Evolutionary conservation across 1,284 basidiomycete species (phyloP).

Genomic region (Cutaneotrichosporon curvatum): DNA sequence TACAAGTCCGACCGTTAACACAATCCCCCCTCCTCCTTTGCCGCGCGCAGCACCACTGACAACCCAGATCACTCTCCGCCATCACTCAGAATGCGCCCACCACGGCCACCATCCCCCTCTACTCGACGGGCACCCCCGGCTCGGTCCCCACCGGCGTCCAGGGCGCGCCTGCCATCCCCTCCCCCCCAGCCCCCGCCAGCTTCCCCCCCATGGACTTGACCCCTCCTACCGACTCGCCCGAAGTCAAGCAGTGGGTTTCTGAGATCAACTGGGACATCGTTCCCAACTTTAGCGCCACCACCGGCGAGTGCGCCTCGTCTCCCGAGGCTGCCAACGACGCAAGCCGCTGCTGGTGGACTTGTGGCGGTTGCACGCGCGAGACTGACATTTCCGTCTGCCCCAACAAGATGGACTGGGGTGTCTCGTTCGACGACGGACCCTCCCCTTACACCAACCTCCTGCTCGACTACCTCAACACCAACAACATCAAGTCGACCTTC

Average conservation of each 20-base stretch:
- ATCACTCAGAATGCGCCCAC: conserved; percentile 64
- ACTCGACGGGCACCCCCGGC: conserved; percentile 39
- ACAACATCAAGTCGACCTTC: conserved; percentile 52
- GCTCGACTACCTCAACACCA: conserved; percentile 50
- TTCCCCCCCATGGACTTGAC: conserved; percentile 65
- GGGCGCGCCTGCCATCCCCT: conserved; percentile 45
- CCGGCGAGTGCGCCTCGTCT: conserved; percentile 55
- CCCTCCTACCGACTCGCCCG: conserved; percentile 60
- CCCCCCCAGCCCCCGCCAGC: conserved; percentile 23
- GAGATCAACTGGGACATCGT: conserved; percentile 45
- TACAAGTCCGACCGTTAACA: no score
- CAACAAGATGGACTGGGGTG: conserved; percentile 51
- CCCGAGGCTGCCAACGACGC: conserved; percentile 53
- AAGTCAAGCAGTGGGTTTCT: conserved; percentile 66
- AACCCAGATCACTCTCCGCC: conserved; percentile 49
- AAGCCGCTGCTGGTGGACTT: conserved; percentile 80
- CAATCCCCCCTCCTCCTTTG: no score
- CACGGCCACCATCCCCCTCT: conserved; percentile 51
- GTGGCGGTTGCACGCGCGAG: conserved; percentile 64
- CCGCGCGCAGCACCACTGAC: no score
- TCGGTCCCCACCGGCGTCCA: conserved; percentile 37
- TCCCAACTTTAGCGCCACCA: conserved; percentile 33
- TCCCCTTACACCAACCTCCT: conserved; percentile 48
- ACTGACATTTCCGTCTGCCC: conserved; percentile 72
- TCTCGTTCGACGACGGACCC: conserved; percentile 51